Percentiles rank a stretch among this genome's conserved stretches.
Conservation (phyloP, 1,284 basidiomycete species). For the Golubevia pallescens region DNA sequence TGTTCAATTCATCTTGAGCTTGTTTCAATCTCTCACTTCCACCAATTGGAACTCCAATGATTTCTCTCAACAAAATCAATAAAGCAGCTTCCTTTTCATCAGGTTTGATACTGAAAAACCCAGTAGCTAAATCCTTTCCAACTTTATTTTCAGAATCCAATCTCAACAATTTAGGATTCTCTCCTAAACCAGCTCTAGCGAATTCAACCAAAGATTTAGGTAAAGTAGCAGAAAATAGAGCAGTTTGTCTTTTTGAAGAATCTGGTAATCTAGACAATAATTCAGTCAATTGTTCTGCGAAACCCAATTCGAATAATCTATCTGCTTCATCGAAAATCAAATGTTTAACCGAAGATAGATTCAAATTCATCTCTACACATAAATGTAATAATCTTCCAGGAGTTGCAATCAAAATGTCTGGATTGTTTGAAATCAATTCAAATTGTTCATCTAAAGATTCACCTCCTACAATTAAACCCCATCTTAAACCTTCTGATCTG, state of each 20-base stretch:
- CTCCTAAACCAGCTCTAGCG: constrained; percentile 86
- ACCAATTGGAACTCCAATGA: constrained; percentile 78
- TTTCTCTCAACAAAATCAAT: constrained; percentile 80
- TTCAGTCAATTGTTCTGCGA: constrained; percentile 87
- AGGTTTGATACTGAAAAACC: constrained; percentile 90
- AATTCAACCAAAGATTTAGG: constrained; percentile 96
- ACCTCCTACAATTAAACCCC: constrained; percentile 94
- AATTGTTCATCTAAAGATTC: constrained; percentile 97
- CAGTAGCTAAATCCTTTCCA: constrained; percentile 88
- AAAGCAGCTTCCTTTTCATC: constrained; percentile 93
- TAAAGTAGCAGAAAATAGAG: constrained; percentile 93
- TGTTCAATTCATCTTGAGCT: constrained; percentile 56
- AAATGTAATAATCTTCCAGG: constrained; percentile 95
- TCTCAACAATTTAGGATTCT: constrained; percentile 90
- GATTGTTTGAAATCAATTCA: constrained; percentile 89
- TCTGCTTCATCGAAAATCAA: constrained; percentile 99
- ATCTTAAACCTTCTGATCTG: constrained; percentile 72
- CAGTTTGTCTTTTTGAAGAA: constrained; percentile 76
- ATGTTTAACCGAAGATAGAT: constrained; percentile 84
- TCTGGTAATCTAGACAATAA: constrained; percentile 85
- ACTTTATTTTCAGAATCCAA: constrained; percentile 96
- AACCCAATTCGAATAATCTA: constrained; percentile 95
- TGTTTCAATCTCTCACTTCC: constrained; percentile 3
- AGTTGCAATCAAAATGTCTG: constrained; percentile 76
- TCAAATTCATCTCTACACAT: constrained; percentile 94